Base-by-base conservation (phyloP, 495 filamentous ascomycete genomes). In the Neurospora intermedia region DNA sequence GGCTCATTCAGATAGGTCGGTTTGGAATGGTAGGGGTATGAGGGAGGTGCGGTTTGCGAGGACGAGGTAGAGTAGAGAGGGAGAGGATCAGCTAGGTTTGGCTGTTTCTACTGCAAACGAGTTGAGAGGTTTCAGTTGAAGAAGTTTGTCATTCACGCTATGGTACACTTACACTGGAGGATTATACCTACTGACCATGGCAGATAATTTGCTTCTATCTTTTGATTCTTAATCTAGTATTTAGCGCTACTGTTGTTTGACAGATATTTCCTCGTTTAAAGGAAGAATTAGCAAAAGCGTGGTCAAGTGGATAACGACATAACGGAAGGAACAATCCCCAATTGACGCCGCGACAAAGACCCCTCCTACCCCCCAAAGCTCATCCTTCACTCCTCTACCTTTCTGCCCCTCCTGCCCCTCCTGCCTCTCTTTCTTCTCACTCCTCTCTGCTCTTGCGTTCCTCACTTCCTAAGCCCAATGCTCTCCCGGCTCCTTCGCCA, bases 401-500 rank as follows among this genome's bases (percentile, higher is more conserved):
- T 11, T 10, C 10, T 54, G 7, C 18, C 4, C 46, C 48, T 62
- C 48, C 48, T 31, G 27, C 2, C 27, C 27, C 27, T 31, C 27
- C 27, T 31, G 27, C 27, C 7, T 23, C n/a, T n/a, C 10, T 39
- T 43, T 20, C 10, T 31, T 23, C 5, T 8, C n/a, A 4, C 6
- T 35, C 13, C 35, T 13, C 27, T 62, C 23, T 6, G 5, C 13
- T 16, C 23, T 59, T 2, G n/a, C 13, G 16, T 48, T 72, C 70
- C 69, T 74, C 6, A 76, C 43, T 72, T 43, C 74, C 77, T 77
- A 81, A 16, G 77, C 71, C 79, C 79, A 80, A 69, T 81, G 78
- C 20, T 45, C 72, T 70, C 41, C 75, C 48, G 81, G 79, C 71
- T 81, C 59, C 69, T 77, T 80, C 9, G 79, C 80, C 69, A 85